phyloP scores from a whole-genome alignment of 176 grass and related monocot species.

The Carex kokanica region DNA sequence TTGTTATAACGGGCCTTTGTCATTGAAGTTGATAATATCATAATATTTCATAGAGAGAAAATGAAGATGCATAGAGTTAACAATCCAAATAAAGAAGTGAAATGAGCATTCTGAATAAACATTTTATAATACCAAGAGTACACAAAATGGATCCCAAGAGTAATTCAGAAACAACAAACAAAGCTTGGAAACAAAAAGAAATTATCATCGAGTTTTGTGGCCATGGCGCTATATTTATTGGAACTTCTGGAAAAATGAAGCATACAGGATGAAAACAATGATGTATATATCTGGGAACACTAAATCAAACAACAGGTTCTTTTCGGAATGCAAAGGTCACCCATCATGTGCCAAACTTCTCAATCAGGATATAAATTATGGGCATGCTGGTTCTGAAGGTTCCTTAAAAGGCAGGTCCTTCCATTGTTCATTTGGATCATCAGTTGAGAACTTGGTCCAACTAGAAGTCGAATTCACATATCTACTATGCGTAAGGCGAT shows the following conservation, averaged over 20 bases:
- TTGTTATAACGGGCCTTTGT: too few species aligned
- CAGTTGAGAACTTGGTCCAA: slow-evolving; percentile 37
- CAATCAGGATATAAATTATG: slow-evolving; percentile 13
- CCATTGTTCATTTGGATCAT: slow-evolving; percentile 33
- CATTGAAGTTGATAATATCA: too few species aligned
- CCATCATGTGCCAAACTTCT: slow-evolving; percentile 42
- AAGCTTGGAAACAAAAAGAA: not conserved
- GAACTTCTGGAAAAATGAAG: not conserved
- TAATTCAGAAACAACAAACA: not conserved
- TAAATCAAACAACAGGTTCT: slow-evolving; percentile 15
- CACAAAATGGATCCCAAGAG: not conserved
- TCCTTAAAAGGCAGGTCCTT: not conserved
- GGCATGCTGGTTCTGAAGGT: not conserved
- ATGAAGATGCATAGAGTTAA: not conserved
- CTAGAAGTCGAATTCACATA: slow-evolving; percentile 20
- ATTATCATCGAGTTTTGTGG: not conserved
- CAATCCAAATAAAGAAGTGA: not conserved
- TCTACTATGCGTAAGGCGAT: slow-evolving; percentile 25
- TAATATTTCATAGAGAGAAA: too few species aligned
- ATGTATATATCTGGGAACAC: not conserved
- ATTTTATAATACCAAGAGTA: too few species aligned
- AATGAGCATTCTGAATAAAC: too few species aligned
- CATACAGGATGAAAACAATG: not conserved
- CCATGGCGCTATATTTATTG: not conserved
- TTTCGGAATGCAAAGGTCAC: slow-evolving; percentile 31